phyloP scores from a whole-genome alignment of 129 eudicot species.

The Heracleum sosnowskyi region DNA sequence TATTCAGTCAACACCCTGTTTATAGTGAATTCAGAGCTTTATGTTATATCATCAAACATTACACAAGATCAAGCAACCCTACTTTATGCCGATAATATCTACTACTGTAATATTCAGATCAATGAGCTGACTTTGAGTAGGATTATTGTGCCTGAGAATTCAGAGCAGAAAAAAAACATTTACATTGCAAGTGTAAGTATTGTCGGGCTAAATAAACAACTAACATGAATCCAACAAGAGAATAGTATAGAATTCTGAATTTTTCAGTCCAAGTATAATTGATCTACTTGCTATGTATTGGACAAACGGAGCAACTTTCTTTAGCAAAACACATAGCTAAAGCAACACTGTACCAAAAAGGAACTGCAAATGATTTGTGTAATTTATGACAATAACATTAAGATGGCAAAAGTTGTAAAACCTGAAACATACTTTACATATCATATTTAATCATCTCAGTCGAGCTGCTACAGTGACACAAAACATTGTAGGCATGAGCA shows the following conservation, averaged over 20 bases:
- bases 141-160: neutral
- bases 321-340: neutral
- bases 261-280: neutral
- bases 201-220: neutral
- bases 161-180: too few species aligned
- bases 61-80: neutral
- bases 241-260: neutral
- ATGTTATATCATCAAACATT: neutral
- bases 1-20: neutral
- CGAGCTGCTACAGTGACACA: neutral
- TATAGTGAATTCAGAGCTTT: neutral
- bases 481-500: neutral
- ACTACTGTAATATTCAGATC: neutral
- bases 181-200: neutral
- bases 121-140: neutral
- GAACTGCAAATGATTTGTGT: neutral
- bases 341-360: neutral
- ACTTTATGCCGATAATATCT: neutral
- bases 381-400: neutral
- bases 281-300: neutral
- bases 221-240: too few species aligned
- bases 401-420: neutral
- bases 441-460: neutral
- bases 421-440: neutral
- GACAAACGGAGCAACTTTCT: neutral